Evolutionary conservation across 352 stramenopile species (phyloP), one percentile per base, ranked within the genome.

Genomic region (Blastocystis sp.): DNA sequence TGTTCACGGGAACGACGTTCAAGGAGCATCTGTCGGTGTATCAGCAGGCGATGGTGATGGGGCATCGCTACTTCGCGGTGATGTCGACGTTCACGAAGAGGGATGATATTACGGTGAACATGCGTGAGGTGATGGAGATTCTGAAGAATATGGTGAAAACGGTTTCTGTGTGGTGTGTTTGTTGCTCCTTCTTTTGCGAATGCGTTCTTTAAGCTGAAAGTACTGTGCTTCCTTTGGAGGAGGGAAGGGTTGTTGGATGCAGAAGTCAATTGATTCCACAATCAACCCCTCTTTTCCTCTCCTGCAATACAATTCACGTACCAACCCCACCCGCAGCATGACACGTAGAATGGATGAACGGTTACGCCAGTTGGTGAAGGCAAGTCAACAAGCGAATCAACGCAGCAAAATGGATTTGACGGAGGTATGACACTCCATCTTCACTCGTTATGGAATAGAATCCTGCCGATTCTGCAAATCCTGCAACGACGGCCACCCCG

Each of bases 21-120:
- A 69, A 85, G 55, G 74, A 70, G 29, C 74, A 85, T 39, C 61
- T 85, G 50, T 35, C 60, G 12, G 29, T 39, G 19, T 85, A 85
- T 50, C 51, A 85, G 61, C 51, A 85, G 45, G 60, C 55, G 51
- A 66, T 70, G 60, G 41, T 69, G 35, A 29, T 85, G 26, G 74
- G 74, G 16, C 74, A 70, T 41, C 55, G 60, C n/a, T 85, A 85
- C 55, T 85, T 59, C 66, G 74, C 69, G 12, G 69, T 80, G 39
- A 80, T 80, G 69, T 80, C 69, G 29, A 26, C 39, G 21, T 80
- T 80, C 33, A 61, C 69, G 41, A 60, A 61, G 33, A 37, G 69
- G 31, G 69, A 80, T 33, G 69, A 80, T 29, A 80, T 80, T 19
- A 62, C 55, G 24, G 69, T 80, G 55, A 80, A 80, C 35, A 63